A percentile compares a stretch with the other conserved stretches of the same genome.
Evolutionary conservation across 192 early-diverging fungal species (phyloP).

Genomic region (Helicostylum pulchrum): DNA sequence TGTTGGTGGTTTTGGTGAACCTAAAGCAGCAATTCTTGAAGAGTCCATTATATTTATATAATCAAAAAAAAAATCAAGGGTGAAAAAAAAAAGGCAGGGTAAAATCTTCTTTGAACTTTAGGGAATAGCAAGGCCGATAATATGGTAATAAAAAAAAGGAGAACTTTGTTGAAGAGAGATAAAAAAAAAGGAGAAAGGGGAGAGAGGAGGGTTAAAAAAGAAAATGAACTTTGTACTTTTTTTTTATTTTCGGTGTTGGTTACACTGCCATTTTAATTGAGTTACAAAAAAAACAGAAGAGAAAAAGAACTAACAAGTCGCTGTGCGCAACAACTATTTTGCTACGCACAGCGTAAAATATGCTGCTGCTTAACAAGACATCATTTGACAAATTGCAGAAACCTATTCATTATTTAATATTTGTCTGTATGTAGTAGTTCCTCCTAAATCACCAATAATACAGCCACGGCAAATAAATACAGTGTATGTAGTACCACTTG

Average conservation of each 20-base stretch:
- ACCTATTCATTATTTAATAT: too few relatives aligned
- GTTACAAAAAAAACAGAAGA: too few relatives aligned
- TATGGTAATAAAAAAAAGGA: background rate
- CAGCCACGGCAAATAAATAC: too few relatives aligned
- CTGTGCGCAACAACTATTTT: too few relatives aligned
- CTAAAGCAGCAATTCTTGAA: constrained; percentile 4
- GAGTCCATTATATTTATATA: background rate
- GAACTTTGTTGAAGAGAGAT: background rate
- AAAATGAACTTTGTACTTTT: background rate
- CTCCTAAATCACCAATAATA: too few relatives aligned
- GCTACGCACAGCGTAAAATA: too few relatives aligned
- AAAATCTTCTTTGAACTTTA: background rate
- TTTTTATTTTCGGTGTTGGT: background rate
- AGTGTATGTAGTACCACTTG: too few relatives aligned
- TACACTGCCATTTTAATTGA: too few relatives aligned
- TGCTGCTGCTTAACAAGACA: too few relatives aligned
- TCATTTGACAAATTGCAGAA: too few relatives aligned
- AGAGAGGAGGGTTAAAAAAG: background rate
- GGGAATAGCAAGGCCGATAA: background rate
- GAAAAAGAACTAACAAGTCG: too few relatives aligned
- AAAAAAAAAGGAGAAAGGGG: background rate
- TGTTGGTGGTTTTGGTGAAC: background rate
- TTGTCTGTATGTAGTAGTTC: too few relatives aligned
- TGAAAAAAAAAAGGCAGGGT: background rate
- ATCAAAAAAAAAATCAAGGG: background rate